Evolutionary conservation across 2,329 filamentous ascomycete genomes (phyloP).

Genomic region (Sphaerulina vaccinii): DNA sequence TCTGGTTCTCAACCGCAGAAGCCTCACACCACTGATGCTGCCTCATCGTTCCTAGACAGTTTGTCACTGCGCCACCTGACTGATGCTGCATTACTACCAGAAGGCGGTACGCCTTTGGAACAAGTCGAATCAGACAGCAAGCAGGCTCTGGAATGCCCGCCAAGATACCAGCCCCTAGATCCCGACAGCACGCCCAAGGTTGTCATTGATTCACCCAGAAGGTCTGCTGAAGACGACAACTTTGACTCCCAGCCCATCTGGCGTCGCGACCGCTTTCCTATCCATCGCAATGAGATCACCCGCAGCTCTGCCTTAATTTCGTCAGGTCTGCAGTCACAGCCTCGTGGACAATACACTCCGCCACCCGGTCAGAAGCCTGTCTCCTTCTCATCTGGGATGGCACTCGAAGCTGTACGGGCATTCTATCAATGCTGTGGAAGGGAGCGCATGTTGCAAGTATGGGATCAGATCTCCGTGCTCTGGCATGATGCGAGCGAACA

Average conservation of each 20-base stretch:
- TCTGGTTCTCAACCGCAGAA: neutral
- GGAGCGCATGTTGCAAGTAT: slow-evolving; percentile 56
- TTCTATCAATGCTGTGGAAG: slow-evolving; percentile 60
- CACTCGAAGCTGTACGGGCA: slow-evolving; percentile 61
- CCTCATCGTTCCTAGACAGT: slow-evolving; percentile 8
- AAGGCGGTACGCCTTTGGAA: neutral
- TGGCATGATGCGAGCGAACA: slow-evolving; percentile 35
- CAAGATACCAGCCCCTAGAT: neutral
- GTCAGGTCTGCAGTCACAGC: neutral
- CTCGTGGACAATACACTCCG: neutral
- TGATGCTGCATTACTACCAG: neutral
- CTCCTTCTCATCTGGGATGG: slow-evolving; percentile 50
- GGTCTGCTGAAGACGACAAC: neutral
- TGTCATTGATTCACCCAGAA: neutral
- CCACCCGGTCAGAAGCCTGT: neutral
- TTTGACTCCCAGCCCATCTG: neutral
- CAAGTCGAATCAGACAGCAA: neutral
- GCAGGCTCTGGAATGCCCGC: neutral
- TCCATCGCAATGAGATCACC: neutral
- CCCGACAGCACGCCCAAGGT: neutral
- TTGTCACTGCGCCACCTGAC: neutral
- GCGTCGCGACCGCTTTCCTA: neutral
- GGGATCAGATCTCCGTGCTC: slow-evolving; percentile 43
- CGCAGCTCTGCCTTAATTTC: neutral
- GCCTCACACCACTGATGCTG: neutral